These are phyloP conservation scores for Gossypium rotundifolium DNA, from an alignment of 345 rosid genomes.

Conservation along the genomic window DNA sequence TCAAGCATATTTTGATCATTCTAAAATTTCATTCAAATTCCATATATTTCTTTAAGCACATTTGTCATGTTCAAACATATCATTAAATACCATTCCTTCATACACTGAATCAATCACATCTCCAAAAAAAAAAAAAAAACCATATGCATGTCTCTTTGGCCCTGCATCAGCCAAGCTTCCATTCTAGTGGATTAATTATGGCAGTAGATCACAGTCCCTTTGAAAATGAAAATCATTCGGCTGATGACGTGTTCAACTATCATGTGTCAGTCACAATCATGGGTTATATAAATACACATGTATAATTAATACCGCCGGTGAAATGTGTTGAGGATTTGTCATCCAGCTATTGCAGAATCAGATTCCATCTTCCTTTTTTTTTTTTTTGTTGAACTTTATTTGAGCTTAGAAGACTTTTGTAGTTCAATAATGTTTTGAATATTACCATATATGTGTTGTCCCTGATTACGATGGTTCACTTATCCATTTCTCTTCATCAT, in stretches of 20 bases:
- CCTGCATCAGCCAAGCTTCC: background rate
- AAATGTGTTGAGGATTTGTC: background rate
- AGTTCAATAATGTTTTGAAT: background rate
- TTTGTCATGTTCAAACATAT: background rate
- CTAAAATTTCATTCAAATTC: conserved; percentile 13
- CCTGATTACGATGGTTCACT: background rate
- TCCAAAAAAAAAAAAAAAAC: too few species aligned
- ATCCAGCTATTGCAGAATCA: conserved; percentile 7
- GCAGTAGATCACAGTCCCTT: background rate
- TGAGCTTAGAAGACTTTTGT: background rate
- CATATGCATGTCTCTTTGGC: too few species aligned
- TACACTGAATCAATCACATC: background rate
- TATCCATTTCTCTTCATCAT: background rate
- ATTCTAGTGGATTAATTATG: background rate
- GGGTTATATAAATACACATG: background rate
- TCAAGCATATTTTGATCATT: conserved; percentile 18
- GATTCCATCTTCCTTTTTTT: background rate
- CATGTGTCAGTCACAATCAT: background rate
- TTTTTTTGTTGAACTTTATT: background rate
- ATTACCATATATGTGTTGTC: background rate
- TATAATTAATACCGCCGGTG: background rate
- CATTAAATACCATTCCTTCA: background rate
- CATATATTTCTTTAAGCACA: background rate
- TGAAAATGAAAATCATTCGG: background rate
- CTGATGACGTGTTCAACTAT: background rate